Percentiles rank a stretch among this genome's conserved stretches.
Conservation (phyloP, 805 yeast genomes). For the Danielozyma ontarioensis region DNA sequence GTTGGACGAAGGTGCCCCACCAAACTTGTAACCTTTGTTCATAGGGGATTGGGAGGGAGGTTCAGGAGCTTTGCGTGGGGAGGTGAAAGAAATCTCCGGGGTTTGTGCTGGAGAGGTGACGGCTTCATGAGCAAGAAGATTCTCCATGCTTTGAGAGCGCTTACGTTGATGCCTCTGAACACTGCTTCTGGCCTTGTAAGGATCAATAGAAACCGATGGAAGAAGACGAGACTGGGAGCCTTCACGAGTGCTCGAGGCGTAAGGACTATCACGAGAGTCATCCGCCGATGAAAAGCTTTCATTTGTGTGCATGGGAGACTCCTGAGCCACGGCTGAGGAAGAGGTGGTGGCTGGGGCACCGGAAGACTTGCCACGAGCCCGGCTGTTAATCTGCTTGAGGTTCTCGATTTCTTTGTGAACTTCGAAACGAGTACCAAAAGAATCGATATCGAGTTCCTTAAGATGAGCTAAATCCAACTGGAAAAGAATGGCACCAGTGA, state of each 20-base stretch:
- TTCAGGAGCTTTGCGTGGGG: conserved; percentile 71
- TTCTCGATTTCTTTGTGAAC: conserved; percentile 84
- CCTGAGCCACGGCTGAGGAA: neutral
- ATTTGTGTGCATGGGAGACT: neutral
- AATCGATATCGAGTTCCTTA: conserved; percentile 85
- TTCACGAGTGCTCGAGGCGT: neutral
- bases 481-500: conserved; percentile 78
- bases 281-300: neutral
- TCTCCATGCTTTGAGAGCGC: conserved; percentile 49
- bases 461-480: conserved; percentile 81
- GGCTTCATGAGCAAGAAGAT: conserved; percentile 14
- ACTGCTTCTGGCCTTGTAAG: conserved; percentile 7
- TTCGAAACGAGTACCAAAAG: conserved; percentile 95
- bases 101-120: conserved; percentile 12
- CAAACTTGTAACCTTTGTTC: conserved; percentile 27
- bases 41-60: conserved; percentile 47
- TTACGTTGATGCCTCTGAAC: conserved; percentile 37
- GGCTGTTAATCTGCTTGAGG: conserved; percentile 29
- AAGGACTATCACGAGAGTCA: neutral
- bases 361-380: conserved; percentile 1
- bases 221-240: conserved; percentile 22
- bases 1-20: conserved; percentile 12
- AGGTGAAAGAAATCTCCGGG: conserved; percentile 36
- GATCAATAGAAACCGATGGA: conserved; percentile 35
- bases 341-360: neutral